Evolutionary conservation across 2,329 filamentous ascomycete genomes (phyloP).

Genomic region (Neurospora sp.): DNA sequence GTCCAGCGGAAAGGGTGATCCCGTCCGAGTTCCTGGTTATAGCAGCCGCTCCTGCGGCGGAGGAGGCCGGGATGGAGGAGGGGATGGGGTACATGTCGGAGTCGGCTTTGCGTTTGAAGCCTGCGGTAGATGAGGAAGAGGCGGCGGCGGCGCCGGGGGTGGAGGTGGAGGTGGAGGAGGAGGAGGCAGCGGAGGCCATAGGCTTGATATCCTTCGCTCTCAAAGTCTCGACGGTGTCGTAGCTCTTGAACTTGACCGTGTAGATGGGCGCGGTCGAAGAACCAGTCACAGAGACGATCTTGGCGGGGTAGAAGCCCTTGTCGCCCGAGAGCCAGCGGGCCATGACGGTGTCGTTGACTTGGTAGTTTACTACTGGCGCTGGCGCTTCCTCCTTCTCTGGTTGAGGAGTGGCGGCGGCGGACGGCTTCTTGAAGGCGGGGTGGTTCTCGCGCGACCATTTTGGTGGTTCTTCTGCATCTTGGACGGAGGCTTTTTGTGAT

Average conservation of each 20-base stretch:
- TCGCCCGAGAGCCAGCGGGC: conserved; percentile 89
- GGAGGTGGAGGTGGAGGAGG: conserved; percentile 19
- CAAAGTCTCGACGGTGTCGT: conserved; percentile 74
- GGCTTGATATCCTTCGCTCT: conserved; percentile 77
- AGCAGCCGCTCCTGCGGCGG: conserved; percentile 11
- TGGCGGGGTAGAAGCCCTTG: conserved; percentile 80
- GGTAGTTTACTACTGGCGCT: conserved; percentile 50
- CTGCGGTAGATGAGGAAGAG: not conserved
- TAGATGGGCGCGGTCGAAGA: conserved; percentile 88
- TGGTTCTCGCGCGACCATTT: conserved; percentile 78
- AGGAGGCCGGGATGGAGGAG: conserved; percentile 20
- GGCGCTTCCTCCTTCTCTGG: conserved; percentile 23
- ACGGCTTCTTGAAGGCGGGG: conserved; percentile 60
- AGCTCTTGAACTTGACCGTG: conserved; percentile 89
- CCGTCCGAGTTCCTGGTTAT: conserved; percentile 22
- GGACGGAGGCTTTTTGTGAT: conserved; percentile 17
- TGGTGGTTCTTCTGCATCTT: conserved; percentile 41
- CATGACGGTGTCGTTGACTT: conserved; percentile 81
- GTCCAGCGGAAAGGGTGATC: conserved; percentile 45
- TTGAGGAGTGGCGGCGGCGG: conserved; percentile 21
- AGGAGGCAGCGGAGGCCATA: conserved; percentile 29
- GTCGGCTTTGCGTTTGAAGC: not conserved
- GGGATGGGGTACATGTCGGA: conserved; percentile 11
- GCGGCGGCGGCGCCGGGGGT: not conserved
- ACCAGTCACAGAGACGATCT: conserved; percentile 88